Conservation (phyloP, 2,329 filamentous ascomycete species). For the Ascosphaera apis region DNA sequence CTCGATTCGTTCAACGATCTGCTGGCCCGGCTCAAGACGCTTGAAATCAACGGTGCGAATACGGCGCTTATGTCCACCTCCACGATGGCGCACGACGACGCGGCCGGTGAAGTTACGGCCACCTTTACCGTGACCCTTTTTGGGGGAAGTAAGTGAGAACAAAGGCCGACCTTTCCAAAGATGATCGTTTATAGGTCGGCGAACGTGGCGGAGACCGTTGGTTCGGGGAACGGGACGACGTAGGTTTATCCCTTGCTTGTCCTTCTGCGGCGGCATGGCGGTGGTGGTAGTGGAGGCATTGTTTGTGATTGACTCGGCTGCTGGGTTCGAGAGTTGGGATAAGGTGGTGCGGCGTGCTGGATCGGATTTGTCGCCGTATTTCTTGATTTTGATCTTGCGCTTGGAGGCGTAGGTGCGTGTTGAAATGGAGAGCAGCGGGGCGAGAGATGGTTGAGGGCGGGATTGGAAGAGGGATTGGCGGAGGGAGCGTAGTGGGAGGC, state of each 20-base stretch:
- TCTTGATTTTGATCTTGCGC: neutral
- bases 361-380: constrained; percentile 3
- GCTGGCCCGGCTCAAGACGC: constrained; percentile 54
- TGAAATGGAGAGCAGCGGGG: constrained; percentile 31
- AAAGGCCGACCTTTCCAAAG: constrained; percentile 83
- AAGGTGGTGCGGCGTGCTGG: constrained; percentile 6
- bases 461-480: too few species aligned
- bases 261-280: constrained; percentile 22
- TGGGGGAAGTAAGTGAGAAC: constrained; percentile 63
- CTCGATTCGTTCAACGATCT: constrained; percentile 80
- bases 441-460: neutral
- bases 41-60: constrained; percentile 83
- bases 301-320: constrained; percentile 14
- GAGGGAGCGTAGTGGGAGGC: too few species aligned
- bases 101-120: constrained; percentile 72
- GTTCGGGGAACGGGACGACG: constrained; percentile 86
- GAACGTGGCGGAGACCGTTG: constrained; percentile 75
- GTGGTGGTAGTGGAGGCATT: constrained; percentile 18
- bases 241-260: constrained; percentile 27
- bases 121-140: constrained; percentile 81
- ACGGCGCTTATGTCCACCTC: constrained; percentile 75
- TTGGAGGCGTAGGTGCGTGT: constrained; percentile 30
- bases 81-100: constrained; percentile 74
- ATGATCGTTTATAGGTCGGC: constrained; percentile 84
- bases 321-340: constrained; percentile 8